A percentile compares a stretch with the other conserved stretches of the same genome.
Conservation (phyloP, 106 monocot genomes). For the Dioscorea zingiberensis region DNA sequence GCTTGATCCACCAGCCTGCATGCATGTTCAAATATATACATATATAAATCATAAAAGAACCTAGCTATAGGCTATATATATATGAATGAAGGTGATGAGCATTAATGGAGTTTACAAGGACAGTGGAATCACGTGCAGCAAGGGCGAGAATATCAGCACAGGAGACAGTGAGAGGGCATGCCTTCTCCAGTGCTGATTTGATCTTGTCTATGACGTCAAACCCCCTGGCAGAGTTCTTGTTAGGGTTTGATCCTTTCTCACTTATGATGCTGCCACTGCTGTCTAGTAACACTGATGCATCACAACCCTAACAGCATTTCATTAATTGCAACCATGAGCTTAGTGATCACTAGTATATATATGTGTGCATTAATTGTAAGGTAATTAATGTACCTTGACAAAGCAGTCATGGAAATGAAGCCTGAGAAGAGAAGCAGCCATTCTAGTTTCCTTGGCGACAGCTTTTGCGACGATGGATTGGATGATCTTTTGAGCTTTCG, state of each 20-base stretch:
- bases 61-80: no score
- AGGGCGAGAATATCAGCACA: slow-evolving; percentile 25
- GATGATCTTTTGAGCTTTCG: slow-evolving; percentile 45
- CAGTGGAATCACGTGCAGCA: slow-evolving; percentile 36
- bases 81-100: no score
- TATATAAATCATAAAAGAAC: no score
- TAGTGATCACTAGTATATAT: no score
- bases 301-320: slow-evolving; percentile 29
- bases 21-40: no score
- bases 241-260: slow-evolving; percentile 52
- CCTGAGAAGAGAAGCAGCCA: slow-evolving; percentile 60
- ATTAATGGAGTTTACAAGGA: slow-evolving; percentile 19
- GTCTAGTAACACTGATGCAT: slow-evolving; percentile 47
- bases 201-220: slow-evolving; percentile 50
- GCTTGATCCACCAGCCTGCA: slow-evolving; percentile 44
- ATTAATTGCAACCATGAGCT: neutral
- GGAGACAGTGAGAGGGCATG: slow-evolving; percentile 32
- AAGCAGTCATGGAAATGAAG: slow-evolving; percentile 76
- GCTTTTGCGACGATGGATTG: slow-evolving; percentile 41
- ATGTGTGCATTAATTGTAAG: neutral
- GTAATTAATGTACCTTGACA: slow-evolving; percentile 32
- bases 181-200: slow-evolving; percentile 41
- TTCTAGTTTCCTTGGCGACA: slow-evolving; percentile 44
- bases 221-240: slow-evolving; percentile 43
- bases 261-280: slow-evolving; percentile 33